These are phyloP conservation scores for Lycium ferocissimum DNA, from an alignment of 257 asterid genomes.

Conservation along the genomic window DNA sequence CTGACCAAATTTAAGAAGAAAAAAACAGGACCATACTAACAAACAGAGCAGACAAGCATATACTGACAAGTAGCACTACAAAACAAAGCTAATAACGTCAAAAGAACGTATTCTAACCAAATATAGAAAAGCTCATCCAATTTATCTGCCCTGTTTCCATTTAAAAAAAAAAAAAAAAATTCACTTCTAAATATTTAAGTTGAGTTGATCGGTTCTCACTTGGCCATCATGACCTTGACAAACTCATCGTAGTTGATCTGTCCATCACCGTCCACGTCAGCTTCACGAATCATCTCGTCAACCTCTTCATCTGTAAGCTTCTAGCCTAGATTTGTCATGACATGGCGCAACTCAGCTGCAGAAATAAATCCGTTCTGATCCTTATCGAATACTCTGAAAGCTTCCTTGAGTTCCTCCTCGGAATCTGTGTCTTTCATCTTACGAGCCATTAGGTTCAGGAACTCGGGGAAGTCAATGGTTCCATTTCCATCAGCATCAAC, in stretches of 20 bases:
- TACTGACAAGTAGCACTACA: slow-evolving; percentile 39
- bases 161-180: too few species aligned
- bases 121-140: slow-evolving; percentile 33
- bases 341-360: slow-evolving; percentile 29
- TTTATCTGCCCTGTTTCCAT: slow-evolving; percentile 39
- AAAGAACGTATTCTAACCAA: slow-evolving; percentile 37
- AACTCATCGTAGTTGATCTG: slow-evolving; percentile 25
- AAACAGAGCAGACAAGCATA: slow-evolving; percentile 44
- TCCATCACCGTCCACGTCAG: slow-evolving; percentile 23
- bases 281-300: slow-evolving; percentile 29
- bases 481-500: slow-evolving; percentile 32
- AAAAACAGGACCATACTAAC: slow-evolving; percentile 34
- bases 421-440: slow-evolving; percentile 27
- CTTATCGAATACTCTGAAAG: slow-evolving; percentile 24
- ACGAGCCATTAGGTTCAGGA: slow-evolving; percentile 24
- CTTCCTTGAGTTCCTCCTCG: slow-evolving; percentile 27
- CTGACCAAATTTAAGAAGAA: slow-evolving; percentile 28
- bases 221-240: slow-evolving; percentile 29
- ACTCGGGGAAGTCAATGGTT: slow-evolving; percentile 8
- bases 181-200: slow-evolving; percentile 36
- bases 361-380: slow-evolving; percentile 25
- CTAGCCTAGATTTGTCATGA: slow-evolving; percentile 26
- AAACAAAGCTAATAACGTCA: slow-evolving; percentile 40
- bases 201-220: slow-evolving; percentile 47
- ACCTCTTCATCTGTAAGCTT: slow-evolving; percentile 25